Conservation (phyloP, 257 asterid species). For the Solanum piurae region DNA sequence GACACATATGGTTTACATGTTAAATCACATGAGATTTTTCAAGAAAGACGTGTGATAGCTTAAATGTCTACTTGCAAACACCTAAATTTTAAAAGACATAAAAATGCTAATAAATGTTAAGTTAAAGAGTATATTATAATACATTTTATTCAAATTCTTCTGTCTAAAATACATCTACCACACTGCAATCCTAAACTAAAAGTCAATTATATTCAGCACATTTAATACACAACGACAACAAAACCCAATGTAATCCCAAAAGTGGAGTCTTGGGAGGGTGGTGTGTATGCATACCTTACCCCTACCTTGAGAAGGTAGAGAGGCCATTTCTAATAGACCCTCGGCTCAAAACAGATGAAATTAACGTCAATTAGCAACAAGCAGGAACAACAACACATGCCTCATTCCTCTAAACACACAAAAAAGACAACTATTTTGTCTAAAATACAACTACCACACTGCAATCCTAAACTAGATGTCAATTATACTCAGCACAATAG, state of each 20-base stretch:
- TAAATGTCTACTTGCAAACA: not conserved
- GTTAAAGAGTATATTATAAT: not conserved
- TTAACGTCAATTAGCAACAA: not conserved
- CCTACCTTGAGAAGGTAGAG: not conserved
- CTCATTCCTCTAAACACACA: not conserved
- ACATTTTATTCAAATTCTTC: not conserved
- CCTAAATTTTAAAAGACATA: not conserved
- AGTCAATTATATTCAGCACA: not conserved
- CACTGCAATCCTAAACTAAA: not conserved
- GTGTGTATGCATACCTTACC: not conserved
- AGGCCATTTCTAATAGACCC: not conserved
- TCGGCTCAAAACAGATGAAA: not conserved
- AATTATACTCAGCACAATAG: not conserved
- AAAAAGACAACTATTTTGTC: not conserved
- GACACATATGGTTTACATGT: not conserved
- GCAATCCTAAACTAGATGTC: not conserved
- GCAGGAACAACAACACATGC: not conserved
- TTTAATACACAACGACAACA: not conserved
- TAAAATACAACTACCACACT: not conserved
- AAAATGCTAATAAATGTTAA: no score
- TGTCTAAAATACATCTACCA: not conserved
- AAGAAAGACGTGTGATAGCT: not conserved
- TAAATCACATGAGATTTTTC: not conserved
- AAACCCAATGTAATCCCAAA: not conserved
- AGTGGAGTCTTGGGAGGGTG: not conserved